Conservation (phyloP, 352 stramenopile species). For the Phytophthora colocasiae region DNA sequence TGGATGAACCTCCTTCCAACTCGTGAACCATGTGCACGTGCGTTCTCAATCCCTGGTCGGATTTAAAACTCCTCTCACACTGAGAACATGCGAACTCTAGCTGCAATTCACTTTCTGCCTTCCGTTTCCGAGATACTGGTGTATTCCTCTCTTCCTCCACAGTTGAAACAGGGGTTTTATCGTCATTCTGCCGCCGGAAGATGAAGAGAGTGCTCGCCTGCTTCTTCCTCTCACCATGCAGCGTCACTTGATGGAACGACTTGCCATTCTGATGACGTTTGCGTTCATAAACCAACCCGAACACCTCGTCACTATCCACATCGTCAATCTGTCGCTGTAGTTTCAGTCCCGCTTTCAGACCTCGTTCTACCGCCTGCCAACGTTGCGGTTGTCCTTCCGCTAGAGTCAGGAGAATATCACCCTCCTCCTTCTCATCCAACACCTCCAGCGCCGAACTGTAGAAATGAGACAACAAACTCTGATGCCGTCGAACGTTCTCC, state of each 20-base stretch:
- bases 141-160: not conserved
- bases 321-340: slow-evolving; percentile 59
- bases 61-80: slow-evolving; percentile 78
- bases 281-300: slow-evolving; percentile 68
- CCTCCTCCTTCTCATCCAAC: slow-evolving; percentile 28
- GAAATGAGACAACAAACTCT: slow-evolving; percentile 92
- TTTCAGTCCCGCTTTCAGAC: slow-evolving; percentile 43
- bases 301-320: slow-evolving; percentile 45
- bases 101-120: slow-evolving; percentile 39
- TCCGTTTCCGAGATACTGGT: slow-evolving; percentile 42
- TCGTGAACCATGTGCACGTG: slow-evolving; percentile 90
- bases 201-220: slow-evolving; percentile 77
- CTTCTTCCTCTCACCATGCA: slow-evolving; percentile 72
- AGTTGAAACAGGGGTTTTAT: no score
- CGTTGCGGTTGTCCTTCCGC: slow-evolving; percentile 78
- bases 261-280: slow-evolving; percentile 91
- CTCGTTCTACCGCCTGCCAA: slow-evolving; percentile 75
- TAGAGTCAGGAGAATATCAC: slow-evolving; percentile 69
- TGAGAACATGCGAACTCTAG: slow-evolving; percentile 50
- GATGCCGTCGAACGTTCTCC: slow-evolving; percentile 90
- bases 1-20: slow-evolving; percentile 38
- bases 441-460: slow-evolving; percentile 75
- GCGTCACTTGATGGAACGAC: slow-evolving; percentile 82
- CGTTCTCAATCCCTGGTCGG: slow-evolving; percentile 72
- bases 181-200: slow-evolving; percentile 35